Conservation (phyloP, 2,329 filamentous ascomycete species). For the Juglanconis sp. region DNA sequence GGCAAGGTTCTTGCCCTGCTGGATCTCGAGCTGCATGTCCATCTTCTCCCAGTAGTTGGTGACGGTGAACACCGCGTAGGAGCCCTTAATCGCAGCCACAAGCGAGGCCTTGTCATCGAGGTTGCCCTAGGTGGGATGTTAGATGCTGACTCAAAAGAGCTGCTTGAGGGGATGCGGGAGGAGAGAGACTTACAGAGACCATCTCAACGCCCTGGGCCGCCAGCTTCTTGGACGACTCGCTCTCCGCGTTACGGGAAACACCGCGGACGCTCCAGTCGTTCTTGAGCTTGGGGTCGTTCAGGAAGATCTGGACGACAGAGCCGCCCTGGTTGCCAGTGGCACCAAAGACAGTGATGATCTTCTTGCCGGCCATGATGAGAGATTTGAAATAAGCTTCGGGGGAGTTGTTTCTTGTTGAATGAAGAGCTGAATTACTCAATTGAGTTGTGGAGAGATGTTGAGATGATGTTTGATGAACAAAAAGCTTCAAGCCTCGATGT, state of each 20-base stretch:
- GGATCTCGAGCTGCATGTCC: slow-evolving; percentile 37
- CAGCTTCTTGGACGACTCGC: slow-evolving; percentile 42
- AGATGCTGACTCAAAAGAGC: neutral
- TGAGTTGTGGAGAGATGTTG: neutral
- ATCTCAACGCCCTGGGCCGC: slow-evolving; percentile 46
- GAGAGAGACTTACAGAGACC: slow-evolving; percentile 33
- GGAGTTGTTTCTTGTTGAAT: neutral
- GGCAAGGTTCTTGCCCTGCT: slow-evolving; percentile 46
- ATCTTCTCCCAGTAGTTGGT: slow-evolving; percentile 50
- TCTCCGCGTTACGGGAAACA: slow-evolving; percentile 49
- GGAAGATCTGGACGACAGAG: slow-evolving; percentile 45
- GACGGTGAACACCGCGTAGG: slow-evolving; percentile 48
- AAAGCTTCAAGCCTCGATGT: neutral
- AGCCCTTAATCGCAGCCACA: slow-evolving; percentile 40
- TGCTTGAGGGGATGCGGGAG: neutral
- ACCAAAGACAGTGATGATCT: slow-evolving; percentile 54
- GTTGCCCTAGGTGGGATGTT: slow-evolving; percentile 37
- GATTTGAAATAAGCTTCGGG: neutral
- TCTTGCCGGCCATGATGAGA: slow-evolving; percentile 23
- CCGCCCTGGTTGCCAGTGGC: slow-evolving; percentile 61
- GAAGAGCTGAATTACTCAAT: too few species aligned
- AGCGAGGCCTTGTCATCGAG: slow-evolving; percentile 44
- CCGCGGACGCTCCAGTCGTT: slow-evolving; percentile 50
- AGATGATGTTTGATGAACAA: slow-evolving; percentile 6
- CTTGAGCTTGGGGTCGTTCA: slow-evolving; percentile 38